phyloP scores from a whole-genome alignment of 1,139 yeast genomes.

The Neolecta irregularis region DNA sequence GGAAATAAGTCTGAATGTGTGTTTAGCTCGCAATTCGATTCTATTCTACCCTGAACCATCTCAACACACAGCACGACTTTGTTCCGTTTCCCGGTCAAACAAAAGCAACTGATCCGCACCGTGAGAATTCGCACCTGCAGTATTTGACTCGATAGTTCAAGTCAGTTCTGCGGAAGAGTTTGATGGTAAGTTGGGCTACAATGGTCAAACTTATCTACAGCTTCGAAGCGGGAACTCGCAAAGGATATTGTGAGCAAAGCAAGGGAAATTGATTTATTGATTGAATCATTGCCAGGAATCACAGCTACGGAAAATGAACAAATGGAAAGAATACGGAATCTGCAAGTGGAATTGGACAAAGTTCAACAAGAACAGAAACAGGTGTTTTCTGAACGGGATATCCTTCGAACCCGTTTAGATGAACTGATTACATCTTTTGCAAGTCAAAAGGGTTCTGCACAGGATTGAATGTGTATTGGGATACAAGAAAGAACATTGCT shows the following conservation, averaged over 20 bases:
- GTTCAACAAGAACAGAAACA: too few relatives aligned
- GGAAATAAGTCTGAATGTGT: slow-evolving; percentile 9
- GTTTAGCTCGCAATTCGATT: slow-evolving; percentile 78
- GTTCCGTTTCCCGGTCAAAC: slow-evolving; percentile 37
- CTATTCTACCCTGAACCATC: slow-evolving; percentile 76
- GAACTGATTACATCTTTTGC: too few relatives aligned
- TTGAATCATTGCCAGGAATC: slow-evolving; percentile 83
- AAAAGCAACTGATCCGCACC: slow-evolving; percentile 36
- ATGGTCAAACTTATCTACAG: too few relatives aligned
- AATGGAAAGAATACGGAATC: slow-evolving; percentile 42
- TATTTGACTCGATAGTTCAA: too few relatives aligned
- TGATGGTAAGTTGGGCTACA: too few relatives aligned
- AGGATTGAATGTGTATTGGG: too few relatives aligned
- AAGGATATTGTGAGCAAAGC: slow-evolving; percentile 74
- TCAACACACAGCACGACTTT: slow-evolving; percentile 56
- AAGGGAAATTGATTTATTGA: slow-evolving; percentile 69
- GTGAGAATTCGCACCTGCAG: slow-evolving; percentile 23
- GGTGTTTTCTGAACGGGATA: too few relatives aligned
- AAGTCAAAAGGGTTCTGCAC: too few relatives aligned
- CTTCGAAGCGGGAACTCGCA: slow-evolving; percentile 43
- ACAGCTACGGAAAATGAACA: slow-evolving; percentile 72
- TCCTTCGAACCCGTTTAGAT: too few relatives aligned
- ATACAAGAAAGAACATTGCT: too few relatives aligned
- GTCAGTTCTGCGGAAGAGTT: too few relatives aligned
- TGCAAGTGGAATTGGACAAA: slow-evolving; percentile 57